Evolutionary conservation across 352 stramenopile species (phyloP).

Genomic region (Aphanomyces invadans): DNA sequence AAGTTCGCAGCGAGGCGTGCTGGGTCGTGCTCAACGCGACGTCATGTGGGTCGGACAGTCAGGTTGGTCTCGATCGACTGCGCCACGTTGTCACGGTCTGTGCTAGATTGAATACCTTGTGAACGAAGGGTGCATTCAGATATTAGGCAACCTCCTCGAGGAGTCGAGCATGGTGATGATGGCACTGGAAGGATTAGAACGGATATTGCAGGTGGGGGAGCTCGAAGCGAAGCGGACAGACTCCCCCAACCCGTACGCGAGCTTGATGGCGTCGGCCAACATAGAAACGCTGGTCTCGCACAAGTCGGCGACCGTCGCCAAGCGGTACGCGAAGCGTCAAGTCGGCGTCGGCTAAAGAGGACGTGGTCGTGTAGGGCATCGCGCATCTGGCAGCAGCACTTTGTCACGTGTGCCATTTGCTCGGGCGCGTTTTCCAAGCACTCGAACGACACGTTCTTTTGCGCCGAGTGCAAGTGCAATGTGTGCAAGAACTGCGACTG

Average conservation of each 20-base stretch:
- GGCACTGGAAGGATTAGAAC: constrained; percentile 95
- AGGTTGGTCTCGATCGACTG: constrained; percentile 57
- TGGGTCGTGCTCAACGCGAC: constrained; percentile 98
- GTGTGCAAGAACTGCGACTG: constrained; percentile 97
- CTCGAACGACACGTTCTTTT: constrained; percentile 93
- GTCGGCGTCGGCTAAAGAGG: no score
- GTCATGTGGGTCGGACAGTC: constrained; percentile 94
- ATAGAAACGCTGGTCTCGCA: constrained; percentile 91
- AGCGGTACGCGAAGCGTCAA: constrained; percentile 54
- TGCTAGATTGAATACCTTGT: constrained; percentile 73
- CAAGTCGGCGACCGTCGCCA: constrained; percentile 91
- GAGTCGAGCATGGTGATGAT: constrained; percentile 99
- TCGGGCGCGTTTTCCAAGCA: constrained; percentile 92
- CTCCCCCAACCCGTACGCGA: constrained; percentile 83
- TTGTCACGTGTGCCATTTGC: constrained; percentile 97
- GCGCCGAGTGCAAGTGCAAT: constrained; percentile 97
- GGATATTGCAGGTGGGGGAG: constrained; percentile 94
- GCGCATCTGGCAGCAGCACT: constrained; percentile 97
- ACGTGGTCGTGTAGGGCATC: constrained; percentile 64
- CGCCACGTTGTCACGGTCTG: constrained; percentile 36
- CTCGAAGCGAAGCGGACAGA: constrained; percentile 78
- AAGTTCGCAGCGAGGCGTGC: constrained; percentile 96
- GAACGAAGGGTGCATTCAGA: constrained; percentile 82
- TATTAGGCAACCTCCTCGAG: constrained; percentile 87
- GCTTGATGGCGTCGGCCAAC: constrained; percentile 83